Conservation (phyloP, 1,139 yeast genomes). For the Candida tropicalis region DNA sequence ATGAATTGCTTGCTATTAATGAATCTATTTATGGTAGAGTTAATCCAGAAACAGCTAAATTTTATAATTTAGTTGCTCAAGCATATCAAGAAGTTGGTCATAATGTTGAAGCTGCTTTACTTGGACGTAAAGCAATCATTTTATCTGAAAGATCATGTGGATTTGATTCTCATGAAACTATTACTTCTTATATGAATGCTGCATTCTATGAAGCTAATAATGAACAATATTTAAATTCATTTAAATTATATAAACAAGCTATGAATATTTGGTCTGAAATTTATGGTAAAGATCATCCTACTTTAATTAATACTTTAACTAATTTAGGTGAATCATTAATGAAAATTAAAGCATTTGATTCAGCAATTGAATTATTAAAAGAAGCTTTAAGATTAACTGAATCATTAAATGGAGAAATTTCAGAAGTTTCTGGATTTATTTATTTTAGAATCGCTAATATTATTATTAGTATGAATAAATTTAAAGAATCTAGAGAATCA, state of each 20-base stretch:
- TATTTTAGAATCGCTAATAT: conserved; percentile 70
- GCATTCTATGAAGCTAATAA: conserved; percentile 71
- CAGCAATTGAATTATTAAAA: conserved; percentile 49
- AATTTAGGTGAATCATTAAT: conserved; percentile 66
- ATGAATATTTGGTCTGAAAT: conserved; percentile 57
- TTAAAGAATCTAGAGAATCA: conserved; percentile 55
- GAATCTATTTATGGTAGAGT: conserved; percentile 86
- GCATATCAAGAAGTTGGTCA: conserved; percentile 65
- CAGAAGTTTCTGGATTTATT: conserved; percentile 61
- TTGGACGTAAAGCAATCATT: conserved; percentile 70
- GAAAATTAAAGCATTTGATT: conserved; percentile 42
- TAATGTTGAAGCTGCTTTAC: conserved; percentile 61
- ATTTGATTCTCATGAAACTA: conserved; percentile 74
- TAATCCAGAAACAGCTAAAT: conserved; percentile 77
- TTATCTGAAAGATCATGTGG: conserved; percentile 83
- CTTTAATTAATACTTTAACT: conserved; percentile 63
- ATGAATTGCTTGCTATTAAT: conserved; percentile 70
- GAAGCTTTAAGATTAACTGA: conserved; percentile 50
- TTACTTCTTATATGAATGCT: conserved; percentile 72
- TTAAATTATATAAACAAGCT: conserved; percentile 65
- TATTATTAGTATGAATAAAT: conserved; percentile 54
- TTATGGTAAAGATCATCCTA: conserved; percentile 68
- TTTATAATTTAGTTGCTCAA: conserved; percentile 67
- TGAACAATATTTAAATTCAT: conserved; percentile 61
- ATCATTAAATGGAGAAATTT: conserved; percentile 54